phyloP scores from a whole-genome alignment of 352 stramenopile species.

The Globisporangium orthogonon region DNA sequence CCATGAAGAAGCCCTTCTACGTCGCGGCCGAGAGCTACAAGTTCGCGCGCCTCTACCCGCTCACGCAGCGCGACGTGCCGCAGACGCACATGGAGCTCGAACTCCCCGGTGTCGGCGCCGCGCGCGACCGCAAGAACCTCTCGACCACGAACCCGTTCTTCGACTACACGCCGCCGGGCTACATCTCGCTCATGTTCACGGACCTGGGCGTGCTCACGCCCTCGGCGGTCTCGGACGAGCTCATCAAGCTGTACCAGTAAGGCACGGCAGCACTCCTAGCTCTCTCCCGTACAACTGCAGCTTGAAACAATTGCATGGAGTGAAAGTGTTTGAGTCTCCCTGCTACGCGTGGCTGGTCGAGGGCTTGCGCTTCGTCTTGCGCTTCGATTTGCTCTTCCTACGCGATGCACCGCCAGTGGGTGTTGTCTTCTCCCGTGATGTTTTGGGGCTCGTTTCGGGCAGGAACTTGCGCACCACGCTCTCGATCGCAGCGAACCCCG shows the following conservation, averaged over 20 bases:
- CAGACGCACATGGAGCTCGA: slow-evolving; percentile 53
- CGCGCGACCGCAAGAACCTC: slow-evolving; percentile 41
- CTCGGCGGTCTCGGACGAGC: slow-evolving; percentile 96
- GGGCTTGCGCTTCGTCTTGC: not conserved
- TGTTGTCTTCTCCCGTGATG: slow-evolving; percentile 1
- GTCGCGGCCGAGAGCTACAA: slow-evolving; percentile 98
- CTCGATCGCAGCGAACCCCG: slow-evolving; percentile 42
- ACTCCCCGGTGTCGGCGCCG: slow-evolving; percentile 13
- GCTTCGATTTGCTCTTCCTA: slow-evolving; percentile 1
- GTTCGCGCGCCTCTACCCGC: slow-evolving; percentile 96
- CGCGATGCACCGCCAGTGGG: too few species aligned
- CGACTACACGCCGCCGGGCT: slow-evolving; percentile 97
- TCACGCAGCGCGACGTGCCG: slow-evolving; percentile 94
- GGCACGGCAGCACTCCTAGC: slow-evolving; percentile 8
- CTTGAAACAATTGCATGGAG: not conserved
- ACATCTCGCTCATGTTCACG: slow-evolving; percentile 98
- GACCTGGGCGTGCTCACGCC: slow-evolving; percentile 97
- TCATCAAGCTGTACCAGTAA: slow-evolving; percentile 98
- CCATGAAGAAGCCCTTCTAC: slow-evolving; percentile 97
- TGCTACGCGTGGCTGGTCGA: not conserved
- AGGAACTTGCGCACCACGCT: slow-evolving; percentile 47
- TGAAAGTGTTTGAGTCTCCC: not conserved
- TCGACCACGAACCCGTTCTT: slow-evolving; percentile 87
- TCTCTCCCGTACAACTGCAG: not conserved
- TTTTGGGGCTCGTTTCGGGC: slow-evolving; percentile 8